Conservation (phyloP, 345 rosid species). For the Camelina neglecta region DNA sequence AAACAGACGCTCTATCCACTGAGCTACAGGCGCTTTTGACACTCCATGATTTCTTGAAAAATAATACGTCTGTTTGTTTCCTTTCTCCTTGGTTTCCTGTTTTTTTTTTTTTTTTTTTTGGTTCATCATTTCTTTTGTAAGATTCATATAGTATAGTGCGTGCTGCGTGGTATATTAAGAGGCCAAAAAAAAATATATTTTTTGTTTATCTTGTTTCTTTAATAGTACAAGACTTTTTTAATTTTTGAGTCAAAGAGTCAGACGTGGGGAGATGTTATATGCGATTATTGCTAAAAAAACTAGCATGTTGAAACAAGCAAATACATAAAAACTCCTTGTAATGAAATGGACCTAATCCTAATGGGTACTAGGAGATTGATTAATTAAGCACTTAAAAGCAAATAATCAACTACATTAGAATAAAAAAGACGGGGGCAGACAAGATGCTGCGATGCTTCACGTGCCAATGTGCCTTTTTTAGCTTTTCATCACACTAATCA, state of each 20-base stretch:
- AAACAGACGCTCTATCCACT: constrained; percentile 99
- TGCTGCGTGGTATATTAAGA: no score
- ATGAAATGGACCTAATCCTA: no score
- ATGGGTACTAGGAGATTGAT: neutral
- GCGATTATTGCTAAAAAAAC: neutral
- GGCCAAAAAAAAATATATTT: no score
- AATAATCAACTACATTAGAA: neutral
- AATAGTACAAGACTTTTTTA: neutral
- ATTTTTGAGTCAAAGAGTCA: neutral
- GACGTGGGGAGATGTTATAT: constrained; percentile 40
- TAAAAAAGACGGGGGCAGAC: constrained; percentile 26
- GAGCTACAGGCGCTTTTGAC: constrained; percentile 74
- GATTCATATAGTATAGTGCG: no score
- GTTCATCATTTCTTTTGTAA: no score
- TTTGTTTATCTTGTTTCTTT: neutral
- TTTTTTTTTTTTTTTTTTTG: no score
- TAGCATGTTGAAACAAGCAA: no score
- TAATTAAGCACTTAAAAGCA: neutral
- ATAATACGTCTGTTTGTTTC: no score
- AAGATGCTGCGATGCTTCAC: constrained; percentile 44
- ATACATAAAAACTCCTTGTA: no score
- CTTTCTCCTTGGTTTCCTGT: no score
- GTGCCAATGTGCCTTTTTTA: constrained; percentile 47
- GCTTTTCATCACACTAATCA: constrained; percentile 14
- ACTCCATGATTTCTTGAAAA: no score